Conservation (phyloP, 2,329 filamentous ascomycete genomes). For the Scolecobasidium constrictum region DNA sequence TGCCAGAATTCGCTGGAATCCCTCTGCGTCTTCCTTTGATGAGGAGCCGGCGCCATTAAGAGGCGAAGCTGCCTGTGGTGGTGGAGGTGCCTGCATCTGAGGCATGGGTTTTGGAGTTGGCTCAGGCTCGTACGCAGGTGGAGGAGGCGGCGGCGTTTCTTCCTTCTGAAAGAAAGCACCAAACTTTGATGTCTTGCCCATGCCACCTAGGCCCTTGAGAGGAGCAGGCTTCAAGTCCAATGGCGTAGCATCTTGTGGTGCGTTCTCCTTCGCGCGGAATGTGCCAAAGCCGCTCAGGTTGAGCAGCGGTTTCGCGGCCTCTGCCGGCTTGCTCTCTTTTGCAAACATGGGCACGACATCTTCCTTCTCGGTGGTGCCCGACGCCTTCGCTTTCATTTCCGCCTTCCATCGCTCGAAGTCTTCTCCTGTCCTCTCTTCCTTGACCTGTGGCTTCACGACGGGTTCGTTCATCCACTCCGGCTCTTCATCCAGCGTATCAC, state of each 20-base stretch:
- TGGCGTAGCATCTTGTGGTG: neutral
- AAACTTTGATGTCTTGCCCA: slow-evolving; percentile 67
- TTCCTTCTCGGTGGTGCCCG: neutral
- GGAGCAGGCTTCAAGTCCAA: slow-evolving; percentile 24
- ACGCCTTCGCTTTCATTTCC: slow-evolving; percentile 56
- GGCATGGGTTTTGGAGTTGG: slow-evolving; percentile 13
- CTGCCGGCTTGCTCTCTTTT: neutral
- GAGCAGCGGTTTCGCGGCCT: neutral
- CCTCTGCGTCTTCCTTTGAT: slow-evolving; percentile 61
- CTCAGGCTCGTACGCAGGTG: slow-evolving; percentile 14
- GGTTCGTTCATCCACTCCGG: slow-evolving; percentile 75
- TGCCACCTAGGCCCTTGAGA: slow-evolving; percentile 37
- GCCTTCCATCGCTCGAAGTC: slow-evolving; percentile 96
- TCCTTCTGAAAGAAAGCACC: slow-evolving; percentile 56
- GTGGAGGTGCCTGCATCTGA: neutral
- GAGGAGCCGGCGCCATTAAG: slow-evolving; percentile 13
- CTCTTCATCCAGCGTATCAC: slow-evolving; percentile 55
- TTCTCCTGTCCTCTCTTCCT: slow-evolving; percentile 64
- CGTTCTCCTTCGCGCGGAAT: neutral
- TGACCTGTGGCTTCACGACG: slow-evolving; percentile 41
- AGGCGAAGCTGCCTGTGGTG: slow-evolving; percentile 10
- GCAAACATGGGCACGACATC: neutral
- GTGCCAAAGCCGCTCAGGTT: neutral
- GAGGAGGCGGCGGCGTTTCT: slow-evolving; percentile 13
- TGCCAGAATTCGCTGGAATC: slow-evolving; percentile 70